Evolutionary conservation across 2,329 filamentous ascomycete species (phyloP), one percentile per base, ranked within the genome.

Genomic region (Aspergillus ruber): DNA sequence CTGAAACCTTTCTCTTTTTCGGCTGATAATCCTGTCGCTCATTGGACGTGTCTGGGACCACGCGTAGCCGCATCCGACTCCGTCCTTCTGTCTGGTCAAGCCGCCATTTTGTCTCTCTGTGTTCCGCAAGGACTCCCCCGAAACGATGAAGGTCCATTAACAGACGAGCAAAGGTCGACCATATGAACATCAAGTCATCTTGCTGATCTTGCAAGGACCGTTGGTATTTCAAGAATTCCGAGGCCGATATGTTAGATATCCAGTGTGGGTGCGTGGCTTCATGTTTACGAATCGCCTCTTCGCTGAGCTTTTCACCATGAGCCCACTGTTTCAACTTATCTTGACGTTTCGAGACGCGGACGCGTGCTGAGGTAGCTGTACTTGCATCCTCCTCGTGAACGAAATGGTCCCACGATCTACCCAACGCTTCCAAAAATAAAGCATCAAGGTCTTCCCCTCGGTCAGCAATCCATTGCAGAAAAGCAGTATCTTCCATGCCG

Each of bases 31-130:
- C 81, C 48, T 88, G 83, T 46, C 84, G 78, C 20, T 82, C 78
- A 1, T 78, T 75, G 0, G 80, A 79, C 48, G 81, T 81, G 62
- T 96, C 90, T 1, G 90, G 87, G 1, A 96, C 77, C 44, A 95
- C 80, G 23, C 93, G 83, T 58, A 95, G 77, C 13, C 94, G 83
- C 89, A 97, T 97, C 15, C 94, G 84, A 65, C 96, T 95, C 9
- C 90, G 84, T 9, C 93, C 91, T 71, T 98, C 93, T 0, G 93
- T 97, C 59, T 94, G 85, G 63, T 98, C 93, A 12, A 98, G 79
- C 59, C 91, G 90, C 91, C 91, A 98, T 65, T 86, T 94, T 0
- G 76, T 74, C 1, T 79, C 66, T 2, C 76, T 73, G 0, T 78
- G 73, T 33, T 85, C 80, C 44, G 85, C 83, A 50, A 95, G 86